A percentile compares a stretch with the other conserved stretches of the same genome.
These are phyloP conservation scores for Orbilia quercus DNA, from an alignment of 2,329 filamentous ascomycete species.

Conservation along the genomic window DNA sequence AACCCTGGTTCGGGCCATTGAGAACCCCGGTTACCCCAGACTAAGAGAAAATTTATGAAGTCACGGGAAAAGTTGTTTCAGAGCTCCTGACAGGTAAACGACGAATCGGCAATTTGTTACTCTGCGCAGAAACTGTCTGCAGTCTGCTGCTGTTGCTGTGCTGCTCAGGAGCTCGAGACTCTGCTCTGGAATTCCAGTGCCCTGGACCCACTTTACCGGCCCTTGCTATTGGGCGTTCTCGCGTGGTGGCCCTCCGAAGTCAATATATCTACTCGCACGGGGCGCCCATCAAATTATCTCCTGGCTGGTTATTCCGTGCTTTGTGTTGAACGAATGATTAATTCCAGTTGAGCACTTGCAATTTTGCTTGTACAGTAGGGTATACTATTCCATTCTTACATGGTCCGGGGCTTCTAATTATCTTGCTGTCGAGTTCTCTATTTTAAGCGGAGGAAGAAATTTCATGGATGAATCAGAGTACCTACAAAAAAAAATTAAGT, in stretches of 20 bases:
- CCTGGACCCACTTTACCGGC: slow-evolving; percentile 30
- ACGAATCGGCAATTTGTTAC: slow-evolving; percentile 53
- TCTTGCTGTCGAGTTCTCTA: slow-evolving; percentile 16
- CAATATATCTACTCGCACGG: slow-evolving; percentile 31
- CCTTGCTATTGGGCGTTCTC: slow-evolving; percentile 34
- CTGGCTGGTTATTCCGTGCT: slow-evolving; percentile 45
- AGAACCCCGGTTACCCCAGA: slow-evolving; percentile 51
- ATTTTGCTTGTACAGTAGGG: no score
- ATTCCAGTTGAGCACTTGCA: slow-evolving; percentile 25
- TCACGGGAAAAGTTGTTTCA: slow-evolving; percentile 55
- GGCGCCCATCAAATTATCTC: neutral
- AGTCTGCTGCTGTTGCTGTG: slow-evolving; percentile 14
- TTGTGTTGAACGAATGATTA: slow-evolving; percentile 40
- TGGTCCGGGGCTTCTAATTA: neutral
- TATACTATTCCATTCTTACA: neutral
- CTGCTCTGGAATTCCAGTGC: slow-evolving; percentile 7
- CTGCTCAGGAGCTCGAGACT: slow-evolving; percentile 26
- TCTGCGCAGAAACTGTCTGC: slow-evolving; percentile 25
- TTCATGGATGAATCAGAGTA: no score
- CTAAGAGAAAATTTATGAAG: slow-evolving; percentile 33
- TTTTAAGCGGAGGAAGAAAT: neutral
- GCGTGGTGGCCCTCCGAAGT: slow-evolving; percentile 45
- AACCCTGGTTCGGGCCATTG: slow-evolving; percentile 37
- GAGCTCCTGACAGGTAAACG: slow-evolving; percentile 41
- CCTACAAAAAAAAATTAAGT: no score